Percentiles rank a stretch among this genome's conserved stretches.
Conservation (phyloP, 805 yeast species). For the Ascoidea rubescens region DNA sequence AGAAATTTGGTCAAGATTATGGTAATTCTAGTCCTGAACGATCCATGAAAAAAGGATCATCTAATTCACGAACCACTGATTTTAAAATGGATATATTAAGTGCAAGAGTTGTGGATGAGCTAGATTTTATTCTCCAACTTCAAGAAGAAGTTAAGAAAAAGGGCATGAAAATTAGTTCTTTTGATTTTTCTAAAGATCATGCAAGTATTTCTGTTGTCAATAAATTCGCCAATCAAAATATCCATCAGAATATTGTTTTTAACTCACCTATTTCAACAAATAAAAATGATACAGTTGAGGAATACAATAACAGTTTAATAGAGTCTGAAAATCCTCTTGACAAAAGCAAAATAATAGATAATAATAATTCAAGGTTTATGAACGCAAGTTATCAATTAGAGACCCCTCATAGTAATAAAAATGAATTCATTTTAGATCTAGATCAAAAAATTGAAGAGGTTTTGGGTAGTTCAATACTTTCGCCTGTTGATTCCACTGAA, state of each 20-base stretch:
- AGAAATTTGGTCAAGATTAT: slow-evolving; percentile 2
- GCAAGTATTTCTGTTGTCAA: too few relatives aligned
- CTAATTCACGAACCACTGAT: slow-evolving; percentile 8
- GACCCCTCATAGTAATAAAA: too few relatives aligned
- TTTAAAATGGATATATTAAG: slow-evolving; percentile 47
- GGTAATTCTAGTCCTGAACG: slow-evolving; percentile 10
- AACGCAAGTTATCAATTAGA: too few relatives aligned
- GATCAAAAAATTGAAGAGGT: too few relatives aligned
- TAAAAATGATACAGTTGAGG: not conserved
- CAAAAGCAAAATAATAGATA: not conserved
- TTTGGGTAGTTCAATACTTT: too few relatives aligned
- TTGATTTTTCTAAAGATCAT: not conserved
- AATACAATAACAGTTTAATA: not conserved
- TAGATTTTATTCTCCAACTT: slow-evolving; percentile 37
- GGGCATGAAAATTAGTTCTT: slow-evolving; percentile 9
- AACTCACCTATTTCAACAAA: not conserved
- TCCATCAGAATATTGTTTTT: too few relatives aligned
- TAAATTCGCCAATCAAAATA: too few relatives aligned
- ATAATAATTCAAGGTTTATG: not conserved
- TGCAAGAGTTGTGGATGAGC: slow-evolving; percentile 59
- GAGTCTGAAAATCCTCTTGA: not conserved
- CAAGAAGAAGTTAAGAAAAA: slow-evolving; percentile 25
- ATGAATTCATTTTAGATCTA: too few relatives aligned
- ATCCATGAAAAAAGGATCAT: slow-evolving; percentile 8
- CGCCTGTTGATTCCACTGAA: too few relatives aligned